Base-by-base conservation (phyloP, 1,284 basidiomycete genomes). In the Taiwanofungus camphoratus region DNA sequence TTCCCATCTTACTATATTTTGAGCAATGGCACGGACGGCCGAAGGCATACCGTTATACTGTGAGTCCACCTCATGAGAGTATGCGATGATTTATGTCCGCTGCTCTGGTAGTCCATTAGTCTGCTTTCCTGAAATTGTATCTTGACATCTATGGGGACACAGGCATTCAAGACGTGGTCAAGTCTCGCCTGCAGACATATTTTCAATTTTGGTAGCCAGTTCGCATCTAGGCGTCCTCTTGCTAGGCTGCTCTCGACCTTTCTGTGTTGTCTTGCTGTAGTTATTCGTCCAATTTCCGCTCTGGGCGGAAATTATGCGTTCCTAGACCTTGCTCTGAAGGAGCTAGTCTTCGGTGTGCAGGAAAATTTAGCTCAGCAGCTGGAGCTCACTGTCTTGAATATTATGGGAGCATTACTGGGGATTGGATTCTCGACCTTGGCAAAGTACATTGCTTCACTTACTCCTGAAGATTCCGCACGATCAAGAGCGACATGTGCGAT, bases 301-400 rank as follows among this genome's bases (percentile, higher is more conserved):
- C 54, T 68, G 18, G 73, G 73, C 4, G 71, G 73, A 3, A 44
- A 48, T 2, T 64, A 58, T 38, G 70, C 69, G 18, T 75, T 71
- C 53, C 59, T 74, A 1, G 66, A 69, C 3, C 57, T 74, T 4
- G 64, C 68, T 2, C 48, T 74, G 21, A 74, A 75, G 47, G 72
- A 74, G 45, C 64, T 74, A 5, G 65, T 72, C 29, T 75, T 76
- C 52, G 66, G 68, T 7, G 66, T 69, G 0, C 71, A 76, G 47
- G 66, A 69, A 36, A 70, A 63, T 50, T 62, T 74, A 11, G 66
- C 73, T 0, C 71, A 75, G 51, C 72, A 76, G 52, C 53, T 75
- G 3, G 74, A 75, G 52, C 60, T 63, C 1, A 69, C 69, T 4
- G 52, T 70, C 13, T 60, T 75, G 21, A 71, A 74, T 46, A 60